Conservation (phyloP, 495 filamentous ascomycete species). For the Daldinia vernicosa region DNA sequence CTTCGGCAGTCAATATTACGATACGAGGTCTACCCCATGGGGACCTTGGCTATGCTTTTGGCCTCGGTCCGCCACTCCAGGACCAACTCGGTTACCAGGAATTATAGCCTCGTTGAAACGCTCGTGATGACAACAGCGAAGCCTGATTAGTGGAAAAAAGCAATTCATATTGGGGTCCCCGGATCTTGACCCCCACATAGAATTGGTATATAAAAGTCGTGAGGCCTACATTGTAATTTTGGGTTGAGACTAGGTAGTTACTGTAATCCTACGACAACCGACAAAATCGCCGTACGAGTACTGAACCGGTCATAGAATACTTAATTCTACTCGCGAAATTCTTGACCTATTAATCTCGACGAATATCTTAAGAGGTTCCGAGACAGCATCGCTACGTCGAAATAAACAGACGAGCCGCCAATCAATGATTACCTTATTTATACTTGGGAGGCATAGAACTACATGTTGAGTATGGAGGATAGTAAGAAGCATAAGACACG, state of each 20-base stretch:
- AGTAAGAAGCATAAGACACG: background rate
- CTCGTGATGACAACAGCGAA: slow-evolving; percentile 20
- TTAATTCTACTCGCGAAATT: too few species aligned
- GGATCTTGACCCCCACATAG: slow-evolving; percentile 23
- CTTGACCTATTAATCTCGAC: background rate
- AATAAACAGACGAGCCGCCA: background rate
- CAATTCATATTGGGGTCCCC: slow-evolving; percentile 13
- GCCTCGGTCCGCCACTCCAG: slow-evolving; percentile 11
- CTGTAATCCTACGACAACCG: background rate
- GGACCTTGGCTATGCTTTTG: background rate
- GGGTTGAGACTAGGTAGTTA: background rate
- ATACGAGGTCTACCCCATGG: slow-evolving; percentile 11
- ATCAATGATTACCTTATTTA: background rate
- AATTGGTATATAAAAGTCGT: slow-evolving; percentile 19
- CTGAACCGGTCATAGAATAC: background rate
- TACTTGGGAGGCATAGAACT: background rate
- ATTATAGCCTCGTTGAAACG: slow-evolving; percentile 12
- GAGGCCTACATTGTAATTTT: background rate
- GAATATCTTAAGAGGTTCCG: background rate
- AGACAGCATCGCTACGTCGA: background rate
- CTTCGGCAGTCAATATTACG: slow-evolving; percentile 14
- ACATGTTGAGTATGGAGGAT: background rate
- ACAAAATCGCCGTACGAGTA: background rate
- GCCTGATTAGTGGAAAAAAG: slow-evolving; percentile 33
- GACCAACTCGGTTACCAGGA: background rate